A percentile compares a stretch with the other conserved stretches of the same genome.
Conservation (phyloP, 768 basidiomycete genomes). For the Goffeauzyma gilvescens region DNA sequence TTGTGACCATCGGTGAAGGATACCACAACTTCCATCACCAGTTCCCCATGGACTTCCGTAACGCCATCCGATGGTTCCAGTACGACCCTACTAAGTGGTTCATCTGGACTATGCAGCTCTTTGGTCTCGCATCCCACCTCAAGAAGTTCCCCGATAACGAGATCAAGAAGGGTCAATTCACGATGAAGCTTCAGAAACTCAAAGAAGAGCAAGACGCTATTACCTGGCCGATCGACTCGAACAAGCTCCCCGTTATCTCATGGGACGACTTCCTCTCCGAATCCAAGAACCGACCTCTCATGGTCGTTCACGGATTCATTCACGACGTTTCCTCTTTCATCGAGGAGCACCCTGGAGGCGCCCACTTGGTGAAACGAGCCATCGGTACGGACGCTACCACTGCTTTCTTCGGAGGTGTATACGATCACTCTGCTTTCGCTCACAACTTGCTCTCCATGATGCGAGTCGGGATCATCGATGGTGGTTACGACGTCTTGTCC, state of each 20-base stretch:
- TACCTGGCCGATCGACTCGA: constrained; percentile 57
- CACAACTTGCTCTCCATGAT: constrained; percentile 66
- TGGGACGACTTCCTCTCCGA: constrained; percentile 66
- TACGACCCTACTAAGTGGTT: constrained; percentile 90
- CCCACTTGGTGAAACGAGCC: constrained; percentile 60
- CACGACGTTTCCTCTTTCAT: constrained; percentile 71
- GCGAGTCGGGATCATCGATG: constrained; percentile 50
- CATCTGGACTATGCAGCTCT: constrained; percentile 43
- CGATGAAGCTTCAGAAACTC: constrained; percentile 81
- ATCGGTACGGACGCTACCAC: constrained; percentile 83
- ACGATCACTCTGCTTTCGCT: constrained; percentile 72
- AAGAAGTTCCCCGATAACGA: constrained; percentile 76
- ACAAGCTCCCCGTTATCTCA: constrained; percentile 57
- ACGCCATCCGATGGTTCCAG: constrained; percentile 86
- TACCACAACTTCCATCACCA: constrained; percentile 99
- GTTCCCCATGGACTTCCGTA: constrained; percentile 94
- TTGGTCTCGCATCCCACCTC: constrained; percentile 64
- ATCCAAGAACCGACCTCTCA: constrained; percentile 54
- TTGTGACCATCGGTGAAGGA: constrained; percentile 82
- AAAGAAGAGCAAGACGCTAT: constrained; percentile 57
- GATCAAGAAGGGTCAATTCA: constrained; percentile 74
- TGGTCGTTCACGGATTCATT: constrained; percentile 79
- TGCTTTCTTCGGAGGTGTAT: constrained; percentile 83
- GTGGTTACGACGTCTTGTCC: constrained; percentile 43
- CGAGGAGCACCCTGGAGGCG: constrained; percentile 81